Evolutionary conservation across 2,329 filamentous ascomycete species (phyloP).

Genomic region (Ambrosiella xylebori): DNA sequence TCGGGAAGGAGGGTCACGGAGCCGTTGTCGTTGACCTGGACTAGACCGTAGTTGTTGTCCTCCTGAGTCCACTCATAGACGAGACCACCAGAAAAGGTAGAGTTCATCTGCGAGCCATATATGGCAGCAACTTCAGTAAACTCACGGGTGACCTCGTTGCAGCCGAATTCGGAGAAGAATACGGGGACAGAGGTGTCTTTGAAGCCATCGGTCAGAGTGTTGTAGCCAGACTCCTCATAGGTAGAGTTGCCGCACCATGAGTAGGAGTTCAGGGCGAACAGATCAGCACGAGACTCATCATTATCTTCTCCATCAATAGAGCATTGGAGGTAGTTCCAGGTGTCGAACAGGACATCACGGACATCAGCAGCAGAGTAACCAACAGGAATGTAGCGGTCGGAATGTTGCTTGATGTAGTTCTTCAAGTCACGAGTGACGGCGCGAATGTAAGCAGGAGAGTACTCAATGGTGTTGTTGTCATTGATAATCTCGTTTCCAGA

Average conservation of each 20-base stretch:
- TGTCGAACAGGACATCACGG: conserved; percentile 53
- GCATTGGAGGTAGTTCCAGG: conserved; percentile 62
- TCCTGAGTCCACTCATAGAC: conserved; percentile 72
- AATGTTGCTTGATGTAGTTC: conserved; percentile 59
- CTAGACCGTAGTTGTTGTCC: conserved; percentile 46
- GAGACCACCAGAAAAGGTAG: conserved; percentile 54
- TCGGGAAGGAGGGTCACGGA: conserved; percentile 43
- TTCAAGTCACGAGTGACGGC: conserved; percentile 66
- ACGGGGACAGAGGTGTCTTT: conserved; percentile 48
- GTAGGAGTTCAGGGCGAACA: conserved; percentile 60
- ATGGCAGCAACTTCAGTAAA: conserved; percentile 62
- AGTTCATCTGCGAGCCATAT: conserved; percentile 53
- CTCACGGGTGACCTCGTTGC: conserved; percentile 52
- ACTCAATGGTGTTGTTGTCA: conserved; percentile 38
- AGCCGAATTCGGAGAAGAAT: conserved; percentile 71
- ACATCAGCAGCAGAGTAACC: conserved; percentile 73
- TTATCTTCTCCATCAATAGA: conserved; percentile 32
- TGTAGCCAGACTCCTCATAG: conserved; percentile 44
- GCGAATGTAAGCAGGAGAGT: conserved; percentile 52
- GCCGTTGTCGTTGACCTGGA: conserved; percentile 40
- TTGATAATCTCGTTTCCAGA: conserved; percentile 67
- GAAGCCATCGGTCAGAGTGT: conserved; percentile 48
- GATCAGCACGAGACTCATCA: conserved; percentile 48
- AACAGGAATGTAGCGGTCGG: conserved; percentile 52
- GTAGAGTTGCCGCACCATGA: conserved; percentile 54